Percentiles rank a stretch among this genome's conserved stretches.
Conservation (phyloP, 495 filamentous ascomycete species). For the Talaromyces stipitatus region DNA sequence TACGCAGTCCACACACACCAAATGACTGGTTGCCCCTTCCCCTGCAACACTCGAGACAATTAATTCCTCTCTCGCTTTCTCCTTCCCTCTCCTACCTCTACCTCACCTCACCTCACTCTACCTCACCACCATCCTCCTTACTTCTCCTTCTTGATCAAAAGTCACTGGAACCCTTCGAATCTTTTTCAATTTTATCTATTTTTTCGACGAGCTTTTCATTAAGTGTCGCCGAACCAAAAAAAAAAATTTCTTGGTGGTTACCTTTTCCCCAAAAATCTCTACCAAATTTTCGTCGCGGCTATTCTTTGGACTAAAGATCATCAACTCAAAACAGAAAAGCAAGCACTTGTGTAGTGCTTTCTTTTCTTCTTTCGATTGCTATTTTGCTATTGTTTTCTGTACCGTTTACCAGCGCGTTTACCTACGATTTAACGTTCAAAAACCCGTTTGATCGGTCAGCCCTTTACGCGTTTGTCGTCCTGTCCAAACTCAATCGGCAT, state of each 20-base stretch:
- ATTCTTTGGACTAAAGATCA: background rate
- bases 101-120: constrained; percentile 13
- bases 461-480: background rate
- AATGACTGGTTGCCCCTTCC: background rate
- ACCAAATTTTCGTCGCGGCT: constrained; percentile 6
- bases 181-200: background rate
- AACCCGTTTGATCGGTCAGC: background rate
- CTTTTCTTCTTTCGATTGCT: background rate
- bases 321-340: background rate
- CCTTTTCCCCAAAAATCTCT: constrained; percentile 5
- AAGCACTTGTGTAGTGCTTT: constrained; percentile 1
- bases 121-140: constrained; percentile 14
- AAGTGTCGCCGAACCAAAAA: constrained; percentile 38
- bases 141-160: constrained; percentile 7
- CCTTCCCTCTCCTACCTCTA: constrained; percentile 14
- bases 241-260: constrained; percentile 4
- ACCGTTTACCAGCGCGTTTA: background rate
- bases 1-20: background rate
- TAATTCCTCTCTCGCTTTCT: constrained; percentile 7
- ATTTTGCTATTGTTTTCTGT: constrained; percentile 5
- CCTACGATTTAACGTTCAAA: background rate
- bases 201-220: constrained; percentile 45
- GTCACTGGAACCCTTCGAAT: constrained; percentile 11
- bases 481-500: background rate
- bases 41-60: background rate